Percentiles rank a stretch among this genome's conserved stretches.
Conservation (phyloP, 768 basidiomycete species). For the Mycena leptocephala region DNA sequence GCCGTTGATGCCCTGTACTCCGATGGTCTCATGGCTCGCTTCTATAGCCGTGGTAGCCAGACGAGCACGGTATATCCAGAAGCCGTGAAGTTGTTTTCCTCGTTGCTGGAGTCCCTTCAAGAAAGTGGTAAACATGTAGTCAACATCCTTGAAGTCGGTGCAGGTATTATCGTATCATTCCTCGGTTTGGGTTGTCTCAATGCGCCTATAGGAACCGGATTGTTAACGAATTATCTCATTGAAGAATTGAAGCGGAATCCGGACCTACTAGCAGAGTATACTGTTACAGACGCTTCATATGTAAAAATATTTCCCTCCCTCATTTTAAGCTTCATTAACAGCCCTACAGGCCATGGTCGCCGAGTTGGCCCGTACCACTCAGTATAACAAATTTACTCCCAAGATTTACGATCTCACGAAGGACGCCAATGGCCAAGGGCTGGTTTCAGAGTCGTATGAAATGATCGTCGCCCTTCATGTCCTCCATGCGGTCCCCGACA, state of each 20-base stretch:
- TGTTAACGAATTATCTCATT: background rate
- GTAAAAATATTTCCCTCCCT: background rate
- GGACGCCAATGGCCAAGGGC: background rate
- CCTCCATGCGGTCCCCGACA: constrained; percentile 4
- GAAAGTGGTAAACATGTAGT: background rate
- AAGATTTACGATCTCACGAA: constrained; percentile 18
- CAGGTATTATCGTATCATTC: background rate
- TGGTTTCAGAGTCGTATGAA: background rate
- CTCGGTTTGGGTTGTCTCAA: background rate
- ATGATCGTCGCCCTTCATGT: constrained; percentile 12
- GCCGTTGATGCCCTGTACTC: background rate
- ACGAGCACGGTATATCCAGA: background rate
- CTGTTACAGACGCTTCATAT: constrained; percentile 20
- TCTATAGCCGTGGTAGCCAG: background rate
- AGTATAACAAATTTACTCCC: background rate
- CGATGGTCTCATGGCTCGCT: constrained; percentile 1
- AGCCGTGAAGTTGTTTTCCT: background rate
- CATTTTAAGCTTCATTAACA: too few species aligned
- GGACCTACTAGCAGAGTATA: constrained; percentile 7
- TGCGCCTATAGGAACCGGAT: background rate
- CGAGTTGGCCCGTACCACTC: background rate
- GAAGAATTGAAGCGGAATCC: background rate
- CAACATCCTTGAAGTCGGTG: constrained; percentile 20
- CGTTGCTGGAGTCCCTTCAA: background rate
- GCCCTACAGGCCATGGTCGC: too few species aligned